Conservation (phyloP, 139 green algal genomes). For the Coccomyxa sp. region DNA sequence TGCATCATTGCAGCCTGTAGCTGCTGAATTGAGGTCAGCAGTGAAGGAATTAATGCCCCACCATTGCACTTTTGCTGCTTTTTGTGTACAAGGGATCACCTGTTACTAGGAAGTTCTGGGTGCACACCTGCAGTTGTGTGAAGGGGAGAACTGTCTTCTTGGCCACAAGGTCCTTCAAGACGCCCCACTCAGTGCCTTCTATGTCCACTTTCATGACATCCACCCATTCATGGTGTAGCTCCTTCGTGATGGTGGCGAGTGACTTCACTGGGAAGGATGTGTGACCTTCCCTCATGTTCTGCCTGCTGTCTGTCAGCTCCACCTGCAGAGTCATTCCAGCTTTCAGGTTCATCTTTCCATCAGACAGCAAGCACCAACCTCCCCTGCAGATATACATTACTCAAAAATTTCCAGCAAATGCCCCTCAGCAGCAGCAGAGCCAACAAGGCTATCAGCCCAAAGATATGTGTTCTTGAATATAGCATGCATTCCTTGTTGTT, state of each 20-base stretch:
- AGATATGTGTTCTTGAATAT: background rate
- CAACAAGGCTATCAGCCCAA: background rate
- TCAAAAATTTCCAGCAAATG: background rate
- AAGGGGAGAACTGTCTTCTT: slow-evolving; percentile 7
- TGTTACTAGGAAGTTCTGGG: background rate
- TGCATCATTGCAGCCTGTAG: background rate
- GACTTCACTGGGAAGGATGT: background rate
- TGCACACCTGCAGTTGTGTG: slow-evolving; percentile 17
- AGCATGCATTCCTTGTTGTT: background rate
- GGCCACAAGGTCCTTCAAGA: slow-evolving; percentile 6
- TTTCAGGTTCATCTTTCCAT: too few species aligned
- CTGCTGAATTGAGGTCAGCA: too few species aligned
- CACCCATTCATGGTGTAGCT: slow-evolving; percentile 20
- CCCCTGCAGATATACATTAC: background rate
- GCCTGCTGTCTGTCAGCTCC: background rate
- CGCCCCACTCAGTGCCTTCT: slow-evolving; percentile 25
- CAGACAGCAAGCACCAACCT: background rate
- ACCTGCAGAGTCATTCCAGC: background rate
- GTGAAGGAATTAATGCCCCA: background rate
- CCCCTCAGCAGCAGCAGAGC: background rate
- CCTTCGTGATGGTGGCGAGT: slow-evolving; percentile 16
- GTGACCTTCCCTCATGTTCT: background rate
- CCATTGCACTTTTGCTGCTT: background rate
- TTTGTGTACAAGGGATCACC: background rate
- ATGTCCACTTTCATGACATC: slow-evolving; percentile 36